These are phyloP conservation scores for Nannizziopsis arthrosporioides DNA, from an alignment of 2,329 filamentous ascomycete species.

Conservation along the genomic window DNA sequence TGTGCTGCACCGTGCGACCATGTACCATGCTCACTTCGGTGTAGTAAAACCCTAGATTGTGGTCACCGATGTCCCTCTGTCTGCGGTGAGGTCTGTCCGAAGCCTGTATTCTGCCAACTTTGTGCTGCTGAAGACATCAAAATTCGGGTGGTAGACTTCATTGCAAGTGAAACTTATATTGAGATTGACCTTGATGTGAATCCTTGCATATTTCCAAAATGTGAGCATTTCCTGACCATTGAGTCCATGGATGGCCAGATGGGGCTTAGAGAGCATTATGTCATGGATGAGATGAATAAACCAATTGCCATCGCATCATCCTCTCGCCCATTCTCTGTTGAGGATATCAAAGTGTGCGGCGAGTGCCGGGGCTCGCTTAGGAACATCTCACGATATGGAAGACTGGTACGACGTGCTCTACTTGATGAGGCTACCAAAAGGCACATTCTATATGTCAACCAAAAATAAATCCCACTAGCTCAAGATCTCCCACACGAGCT, in stretches of 20 bases:
- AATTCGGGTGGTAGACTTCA: conserved; percentile 44
- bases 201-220: conserved; percentile 51
- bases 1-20: conserved; percentile 58
- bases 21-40: conserved; percentile 53
- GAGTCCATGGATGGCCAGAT: conserved; percentile 52
- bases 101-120: conserved; percentile 42
- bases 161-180: conserved; percentile 43
- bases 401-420: conserved; percentile 48
- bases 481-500: neutral
- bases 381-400: conserved; percentile 49
- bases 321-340: conserved; percentile 40
- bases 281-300: conserved; percentile 21
- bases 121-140: conserved; percentile 40
- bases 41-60: conserved; percentile 43
- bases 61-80: conserved; percentile 54
- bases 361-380: conserved; percentile 49
- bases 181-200: conserved; percentile 49
- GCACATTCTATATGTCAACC: conserved; percentile 46
- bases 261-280: conserved; percentile 35
- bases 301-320: conserved; percentile 17
- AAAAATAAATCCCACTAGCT: conserved; percentile 33
- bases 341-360: conserved; percentile 45
- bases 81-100: conserved; percentile 54
- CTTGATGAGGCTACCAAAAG: conserved; percentile 55
- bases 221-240: conserved; percentile 52